phyloP scores from a whole-genome alignment of 2,329 filamentous ascomycete species.

The Sclerotinia minor region DNA sequence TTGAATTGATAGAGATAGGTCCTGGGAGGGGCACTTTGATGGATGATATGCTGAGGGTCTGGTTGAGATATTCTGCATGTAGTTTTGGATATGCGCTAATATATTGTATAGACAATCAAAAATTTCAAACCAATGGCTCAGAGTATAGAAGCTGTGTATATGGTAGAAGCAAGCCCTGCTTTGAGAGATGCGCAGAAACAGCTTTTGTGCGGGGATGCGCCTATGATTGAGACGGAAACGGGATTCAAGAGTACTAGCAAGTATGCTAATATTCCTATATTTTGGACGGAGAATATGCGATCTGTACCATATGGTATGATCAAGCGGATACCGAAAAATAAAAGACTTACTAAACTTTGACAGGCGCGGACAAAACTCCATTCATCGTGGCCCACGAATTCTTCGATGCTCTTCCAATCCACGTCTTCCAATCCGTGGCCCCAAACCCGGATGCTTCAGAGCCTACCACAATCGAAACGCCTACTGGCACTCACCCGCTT shows the following conservation, averaged over 20 bases:
- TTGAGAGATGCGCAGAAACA: slow-evolving; percentile 76
- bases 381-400: slow-evolving; percentile 98
- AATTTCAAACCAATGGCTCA: slow-evolving; percentile 77
- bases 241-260: slow-evolving; percentile 76
- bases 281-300: slow-evolving; percentile 74
- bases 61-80: slow-evolving; percentile 39
- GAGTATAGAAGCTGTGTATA: slow-evolving; percentile 82
- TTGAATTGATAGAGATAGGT: slow-evolving; percentile 91
- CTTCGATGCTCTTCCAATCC: slow-evolving; percentile 96
- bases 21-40: slow-evolving; percentile 94
- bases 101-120: slow-evolving; percentile 66
- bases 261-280: slow-evolving; percentile 70
- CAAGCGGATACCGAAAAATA: not conserved
- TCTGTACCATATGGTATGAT: slow-evolving; percentile 31
- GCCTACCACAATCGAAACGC: slow-evolving; percentile 44
- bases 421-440: slow-evolving; percentile 81
- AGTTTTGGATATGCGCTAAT: slow-evolving; percentile 25
- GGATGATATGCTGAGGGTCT: slow-evolving; percentile 89
- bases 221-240: slow-evolving; percentile 67
- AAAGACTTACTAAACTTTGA: not conserved
- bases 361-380: slow-evolving; percentile 69
- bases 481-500: slow-evolving; percentile 46
- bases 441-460: slow-evolving; percentile 45
- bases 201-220: slow-evolving; percentile 74
- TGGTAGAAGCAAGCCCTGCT: slow-evolving; percentile 88